phyloP scores from a whole-genome alignment of 2,329 filamentous ascomycete genomes.

The Trichophyton rubrum region DNA sequence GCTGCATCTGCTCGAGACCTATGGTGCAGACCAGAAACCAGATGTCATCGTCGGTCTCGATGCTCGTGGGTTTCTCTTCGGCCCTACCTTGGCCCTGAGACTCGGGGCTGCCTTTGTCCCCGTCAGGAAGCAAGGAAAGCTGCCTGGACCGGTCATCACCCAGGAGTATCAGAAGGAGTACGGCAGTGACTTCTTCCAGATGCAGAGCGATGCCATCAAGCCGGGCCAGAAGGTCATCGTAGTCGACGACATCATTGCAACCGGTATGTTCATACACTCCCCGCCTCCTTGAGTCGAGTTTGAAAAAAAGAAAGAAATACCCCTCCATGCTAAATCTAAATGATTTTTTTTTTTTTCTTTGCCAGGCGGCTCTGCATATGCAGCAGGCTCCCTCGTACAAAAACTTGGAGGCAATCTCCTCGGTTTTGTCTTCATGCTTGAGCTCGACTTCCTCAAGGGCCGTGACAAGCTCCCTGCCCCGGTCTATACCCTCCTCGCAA shows the following conservation, averaged over 20 bases:
- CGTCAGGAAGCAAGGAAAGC: slow-evolving; percentile 88
- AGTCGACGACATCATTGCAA: slow-evolving; percentile 97
- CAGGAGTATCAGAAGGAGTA: slow-evolving; percentile 93
- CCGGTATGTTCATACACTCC: slow-evolving; percentile 48
- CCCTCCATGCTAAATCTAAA: slow-evolving; percentile 3
- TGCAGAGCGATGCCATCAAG: slow-evolving; percentile 76
- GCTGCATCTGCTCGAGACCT: slow-evolving; percentile 59
- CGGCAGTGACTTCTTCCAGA: slow-evolving; percentile 87
- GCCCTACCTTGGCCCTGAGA: slow-evolving; percentile 71
- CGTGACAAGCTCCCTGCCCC: slow-evolving; percentile 77
- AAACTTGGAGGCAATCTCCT: slow-evolving; percentile 76
- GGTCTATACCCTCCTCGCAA: slow-evolving; percentile 67
- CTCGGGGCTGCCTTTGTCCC: slow-evolving; percentile 81
- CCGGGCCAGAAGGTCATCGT: slow-evolving; percentile 80
- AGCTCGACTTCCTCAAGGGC: slow-evolving; percentile 86
- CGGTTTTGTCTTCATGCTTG: slow-evolving; percentile 89
- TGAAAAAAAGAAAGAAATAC: neutral
- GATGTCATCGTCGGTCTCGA: slow-evolving; percentile 92
- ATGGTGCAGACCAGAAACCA: slow-evolving; percentile 48
- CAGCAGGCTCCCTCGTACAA: slow-evolving; percentile 73
- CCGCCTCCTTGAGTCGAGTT: too few relatives aligned
- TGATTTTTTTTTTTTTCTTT: neutral
- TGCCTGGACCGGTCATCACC: slow-evolving; percentile 77
- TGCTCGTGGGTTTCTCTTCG: slow-evolving; percentile 89
- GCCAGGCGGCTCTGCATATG: slow-evolving; percentile 76